Evolutionary conservation across 805 yeast species (phyloP).

Genomic region (Ogataea wickerhamii): DNA sequence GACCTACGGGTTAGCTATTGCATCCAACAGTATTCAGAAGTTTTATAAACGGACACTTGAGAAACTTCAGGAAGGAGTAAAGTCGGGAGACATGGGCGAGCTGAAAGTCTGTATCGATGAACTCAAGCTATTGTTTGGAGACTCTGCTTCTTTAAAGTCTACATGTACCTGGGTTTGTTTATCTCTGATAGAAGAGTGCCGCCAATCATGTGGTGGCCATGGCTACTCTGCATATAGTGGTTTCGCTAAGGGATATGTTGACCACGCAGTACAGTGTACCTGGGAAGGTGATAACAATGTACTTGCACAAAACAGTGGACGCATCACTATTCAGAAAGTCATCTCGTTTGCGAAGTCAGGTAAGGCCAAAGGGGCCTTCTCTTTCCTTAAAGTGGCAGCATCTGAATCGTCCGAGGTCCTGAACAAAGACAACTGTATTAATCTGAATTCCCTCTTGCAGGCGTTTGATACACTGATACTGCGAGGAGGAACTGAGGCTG

Average conservation of each 20-base stretch:
- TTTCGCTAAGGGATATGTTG: conserved; percentile 82
- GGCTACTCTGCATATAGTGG: conserved; percentile 94
- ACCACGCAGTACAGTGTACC: conserved; percentile 97
- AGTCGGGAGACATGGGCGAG: conserved; percentile 42
- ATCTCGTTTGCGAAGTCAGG: conserved; percentile 36
- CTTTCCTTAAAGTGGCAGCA: conserved; percentile 29
- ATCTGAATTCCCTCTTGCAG: conserved; percentile 31
- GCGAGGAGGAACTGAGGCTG: conserved; percentile 35
- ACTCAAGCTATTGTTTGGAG: conserved; percentile 74
- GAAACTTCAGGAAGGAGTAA: conserved; percentile 52
- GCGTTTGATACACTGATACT: conserved; percentile 41
- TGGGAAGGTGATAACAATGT: conserved; percentile 98
- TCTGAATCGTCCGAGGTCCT: conserved; percentile 32
- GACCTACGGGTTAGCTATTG: conserved; percentile 72
- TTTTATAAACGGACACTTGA: conserved; percentile 49
- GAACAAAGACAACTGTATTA: conserved; percentile 27
- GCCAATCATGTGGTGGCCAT: conserved; percentile 96
- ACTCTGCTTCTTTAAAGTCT: conserved; percentile 85
- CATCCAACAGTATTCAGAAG: conserved; percentile 56
- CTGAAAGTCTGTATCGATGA: conserved; percentile 49
- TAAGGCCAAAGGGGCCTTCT: conserved; percentile 44
- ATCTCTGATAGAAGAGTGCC: conserved; percentile 76
- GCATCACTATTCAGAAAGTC: conserved; percentile 59
- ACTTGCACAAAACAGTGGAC: conserved; percentile 78
- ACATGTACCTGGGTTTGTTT: conserved; percentile 86